These are phyloP conservation scores for Wickerhamomyces chaumierensis DNA, from an alignment of 805 yeast species.

Conservation along the genomic window DNA sequence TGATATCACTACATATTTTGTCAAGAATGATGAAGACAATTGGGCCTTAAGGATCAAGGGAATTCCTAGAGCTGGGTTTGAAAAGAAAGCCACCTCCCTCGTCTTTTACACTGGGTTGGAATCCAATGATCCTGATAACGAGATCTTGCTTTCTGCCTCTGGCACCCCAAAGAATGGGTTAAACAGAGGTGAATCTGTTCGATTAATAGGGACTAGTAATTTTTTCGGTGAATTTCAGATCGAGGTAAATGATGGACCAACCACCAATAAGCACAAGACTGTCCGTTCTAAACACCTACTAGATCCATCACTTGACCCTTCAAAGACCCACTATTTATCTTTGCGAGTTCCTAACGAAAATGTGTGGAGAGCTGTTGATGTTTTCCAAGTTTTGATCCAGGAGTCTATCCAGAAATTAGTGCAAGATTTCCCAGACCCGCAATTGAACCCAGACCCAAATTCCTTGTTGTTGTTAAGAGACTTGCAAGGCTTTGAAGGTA, in stretches of 20 bases:
- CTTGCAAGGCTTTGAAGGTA: conserved; percentile 52
- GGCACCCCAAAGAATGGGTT: conserved; percentile 18
- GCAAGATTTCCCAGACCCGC: conserved; percentile 13
- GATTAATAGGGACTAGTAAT: conserved; percentile 40
- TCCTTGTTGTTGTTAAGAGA: conserved; percentile 46
- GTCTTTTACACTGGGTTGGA: conserved; percentile 76
- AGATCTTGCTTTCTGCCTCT: conserved; percentile 30
- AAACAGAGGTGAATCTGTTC: conserved; percentile 24
- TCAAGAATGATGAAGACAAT: conserved; percentile 58
- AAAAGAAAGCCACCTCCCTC: conserved; percentile 44
- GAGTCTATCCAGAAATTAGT: conserved; percentile 48
- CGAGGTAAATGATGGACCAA: conserved; percentile 44
- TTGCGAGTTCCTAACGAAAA: conserved; percentile 60
- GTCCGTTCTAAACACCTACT: conserved; percentile 18
- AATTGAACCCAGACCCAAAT: conserved; percentile 24
- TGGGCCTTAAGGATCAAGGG: conserved; percentile 79
- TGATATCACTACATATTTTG: conserved; percentile 58
- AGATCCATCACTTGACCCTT: conserved; percentile 41
- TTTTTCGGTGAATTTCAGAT: conserved; percentile 61
- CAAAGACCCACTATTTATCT: conserved; percentile 52
- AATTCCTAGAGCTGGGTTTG: conserved; percentile 39
- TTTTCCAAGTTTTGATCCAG: conserved; percentile 57
- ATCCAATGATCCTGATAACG: conserved; percentile 29
- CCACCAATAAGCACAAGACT: conserved; percentile 31
- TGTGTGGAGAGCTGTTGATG: conserved; percentile 70